Evolutionary conservation across 176 grass and related monocot genomes (phyloP).

Genomic region (Zizania latifolia): DNA sequence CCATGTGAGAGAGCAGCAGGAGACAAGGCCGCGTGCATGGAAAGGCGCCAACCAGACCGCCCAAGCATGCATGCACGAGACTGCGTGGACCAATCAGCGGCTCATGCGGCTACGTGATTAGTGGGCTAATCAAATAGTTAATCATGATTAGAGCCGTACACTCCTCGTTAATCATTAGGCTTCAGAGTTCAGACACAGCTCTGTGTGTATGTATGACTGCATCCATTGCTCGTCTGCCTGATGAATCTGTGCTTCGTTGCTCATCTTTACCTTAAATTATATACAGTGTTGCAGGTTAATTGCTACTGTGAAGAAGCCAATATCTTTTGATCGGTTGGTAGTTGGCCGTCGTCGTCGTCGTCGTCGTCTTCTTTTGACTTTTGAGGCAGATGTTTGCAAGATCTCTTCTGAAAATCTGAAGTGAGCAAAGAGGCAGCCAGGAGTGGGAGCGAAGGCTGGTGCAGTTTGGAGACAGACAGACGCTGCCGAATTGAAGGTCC

Average conservation of each 20-base stretch:
- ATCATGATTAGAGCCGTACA: neutral
- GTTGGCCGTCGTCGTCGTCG: neutral
- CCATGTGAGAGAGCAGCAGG: neutral
- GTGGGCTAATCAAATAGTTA: neutral
- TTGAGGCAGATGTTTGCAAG: neutral
- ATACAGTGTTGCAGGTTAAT: no score
- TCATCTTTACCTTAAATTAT: no score
- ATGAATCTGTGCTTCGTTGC: no score
- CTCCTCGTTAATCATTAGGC: neutral
- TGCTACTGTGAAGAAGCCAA: no score
- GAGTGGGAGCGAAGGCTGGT: neutral
- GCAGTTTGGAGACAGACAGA: neutral
- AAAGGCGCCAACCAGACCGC: neutral
- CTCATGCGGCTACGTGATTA: conserved; percentile 24
- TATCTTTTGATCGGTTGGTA: neutral
- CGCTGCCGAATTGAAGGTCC: neutral
- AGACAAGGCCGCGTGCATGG: conserved; percentile 21
- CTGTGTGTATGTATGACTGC: no score
- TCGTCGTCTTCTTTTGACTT: neutral
- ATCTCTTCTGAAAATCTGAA: neutral
- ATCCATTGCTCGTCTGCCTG: no score
- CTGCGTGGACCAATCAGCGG: neutral
- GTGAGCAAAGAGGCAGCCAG: neutral
- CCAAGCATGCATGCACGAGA: neutral
- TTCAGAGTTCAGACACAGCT: neutral